Conservation (phyloP, 2,329 filamentous ascomycete genomes). For the Colletotrichum australisinense region DNA sequence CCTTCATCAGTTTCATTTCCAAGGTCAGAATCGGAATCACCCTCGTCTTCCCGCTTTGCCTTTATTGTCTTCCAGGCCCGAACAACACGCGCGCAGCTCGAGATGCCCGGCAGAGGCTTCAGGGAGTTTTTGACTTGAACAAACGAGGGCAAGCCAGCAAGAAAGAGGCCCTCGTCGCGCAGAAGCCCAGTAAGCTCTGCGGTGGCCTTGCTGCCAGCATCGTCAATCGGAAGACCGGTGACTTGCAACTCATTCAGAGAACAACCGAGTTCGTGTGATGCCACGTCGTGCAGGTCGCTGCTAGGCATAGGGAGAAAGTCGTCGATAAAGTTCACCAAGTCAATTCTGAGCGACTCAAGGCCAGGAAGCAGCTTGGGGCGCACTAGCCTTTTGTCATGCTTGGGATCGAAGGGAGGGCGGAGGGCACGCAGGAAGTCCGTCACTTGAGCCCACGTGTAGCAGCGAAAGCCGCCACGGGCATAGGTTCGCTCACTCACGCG, state of each 20-base stretch:
- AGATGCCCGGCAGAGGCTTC: constrained; percentile 51
- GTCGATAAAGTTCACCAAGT: constrained; percentile 66
- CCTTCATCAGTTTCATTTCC: constrained; percentile 41
- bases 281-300: constrained; percentile 61
- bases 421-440: constrained; percentile 64
- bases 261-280: constrained; percentile 64
- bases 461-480: constrained; percentile 63
- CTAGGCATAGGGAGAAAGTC: constrained; percentile 57
- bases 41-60: constrained; percentile 36
- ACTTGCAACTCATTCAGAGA: constrained; percentile 64
- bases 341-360: constrained; percentile 60
- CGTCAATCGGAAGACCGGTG: constrained; percentile 63
- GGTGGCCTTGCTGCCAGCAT: constrained; percentile 58
- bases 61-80: constrained; percentile 53
- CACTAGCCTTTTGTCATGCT: constrained; percentile 43
- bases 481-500: constrained; percentile 58
- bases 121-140: constrained; percentile 54
- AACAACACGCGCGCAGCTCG: constrained; percentile 57
- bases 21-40: constrained; percentile 38
- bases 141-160: constrained; percentile 58
- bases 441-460: constrained; percentile 66
- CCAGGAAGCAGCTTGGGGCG: constrained; percentile 59
- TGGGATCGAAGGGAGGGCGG: constrained; percentile 61
- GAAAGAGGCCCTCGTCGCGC: constrained; percentile 63
- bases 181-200: constrained; percentile 63